Conservation (phyloP, 495 filamentous ascomycete genomes). For the Polyplosphaeria fusca region DNA sequence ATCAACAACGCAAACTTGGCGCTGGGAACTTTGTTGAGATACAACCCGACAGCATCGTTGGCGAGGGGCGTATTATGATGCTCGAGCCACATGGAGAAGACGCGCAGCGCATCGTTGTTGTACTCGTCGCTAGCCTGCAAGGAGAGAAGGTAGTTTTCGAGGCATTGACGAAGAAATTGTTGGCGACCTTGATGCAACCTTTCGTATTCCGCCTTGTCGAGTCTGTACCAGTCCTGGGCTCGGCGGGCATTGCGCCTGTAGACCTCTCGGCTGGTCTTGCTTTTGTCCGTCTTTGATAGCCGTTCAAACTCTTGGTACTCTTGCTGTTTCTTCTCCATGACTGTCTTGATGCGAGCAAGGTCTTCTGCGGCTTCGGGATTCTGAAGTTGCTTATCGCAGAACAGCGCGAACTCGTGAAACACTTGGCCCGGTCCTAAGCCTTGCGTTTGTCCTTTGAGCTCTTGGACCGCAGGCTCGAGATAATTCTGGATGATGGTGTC, state of each 20-base stretch:
- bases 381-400: conserved; percentile 89
- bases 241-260: conserved; percentile 50
- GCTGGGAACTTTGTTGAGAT: conserved; percentile 72
- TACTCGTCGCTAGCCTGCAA: conserved; percentile 79
- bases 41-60: conserved; percentile 69
- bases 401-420: conserved; percentile 89
- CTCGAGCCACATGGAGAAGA: conserved; percentile 92
- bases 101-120: conserved; percentile 87
- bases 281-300: conserved; percentile 59
- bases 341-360: conserved; percentile 71
- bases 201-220: conserved; percentile 84
- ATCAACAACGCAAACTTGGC: conserved; percentile 89
- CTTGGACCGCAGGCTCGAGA: conserved; percentile 74
- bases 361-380: conserved; percentile 82
- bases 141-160: conserved; percentile 92
- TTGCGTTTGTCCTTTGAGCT: conserved; percentile 65
- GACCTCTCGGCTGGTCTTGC: conserved; percentile 42
- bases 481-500: conserved; percentile 84
- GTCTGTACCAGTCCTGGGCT: conserved; percentile 80
- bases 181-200: conserved; percentile 70
- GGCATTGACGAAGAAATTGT: conserved; percentile 75
- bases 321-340: conserved; percentile 67
- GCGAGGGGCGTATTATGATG: conserved; percentile 66
- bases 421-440: conserved; percentile 79
- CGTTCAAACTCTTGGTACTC: conserved; percentile 55